Percentiles rank a stretch among this genome's conserved stretches.
Evolutionary conservation across 2,329 filamentous ascomycete genomes (phyloP).

Genomic region (Trichoderma harzianum): DNA sequence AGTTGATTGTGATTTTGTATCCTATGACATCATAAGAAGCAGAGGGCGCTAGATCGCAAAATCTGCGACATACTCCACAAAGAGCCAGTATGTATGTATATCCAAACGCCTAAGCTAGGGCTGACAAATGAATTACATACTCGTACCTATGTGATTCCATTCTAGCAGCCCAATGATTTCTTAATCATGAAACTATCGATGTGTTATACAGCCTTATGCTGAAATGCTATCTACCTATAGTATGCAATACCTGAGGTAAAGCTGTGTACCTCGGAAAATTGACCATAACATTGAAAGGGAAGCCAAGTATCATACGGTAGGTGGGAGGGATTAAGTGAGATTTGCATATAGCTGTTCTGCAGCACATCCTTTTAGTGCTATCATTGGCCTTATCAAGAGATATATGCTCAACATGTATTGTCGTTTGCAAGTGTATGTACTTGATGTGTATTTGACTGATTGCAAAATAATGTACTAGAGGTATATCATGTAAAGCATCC

Average conservation of each 20-base stretch:
- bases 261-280: too few species aligned
- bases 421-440: background rate
- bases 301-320: too few species aligned
- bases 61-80: too few species aligned
- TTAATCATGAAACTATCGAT: too few species aligned
- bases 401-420: background rate
- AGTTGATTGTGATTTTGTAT: too few species aligned
- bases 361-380: background rate
- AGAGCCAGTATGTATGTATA: background rate
- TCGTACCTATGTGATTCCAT: background rate
- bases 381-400: background rate
- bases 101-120: background rate
- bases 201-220: too few species aligned
- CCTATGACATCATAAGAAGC: too few species aligned
- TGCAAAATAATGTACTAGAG: background rate
- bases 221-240: too few species aligned
- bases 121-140: background rate
- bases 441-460: background rate
- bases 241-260: too few species aligned
- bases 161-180: too few species aligned
- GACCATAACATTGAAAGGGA: too few species aligned
- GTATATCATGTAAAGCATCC: background rate
- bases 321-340: background rate
- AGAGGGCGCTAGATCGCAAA: too few species aligned
- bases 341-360: background rate